Evolutionary conservation across 164 flowering plant genomes (phyloP).

Genomic region (Cinnamomum micranthum): DNA sequence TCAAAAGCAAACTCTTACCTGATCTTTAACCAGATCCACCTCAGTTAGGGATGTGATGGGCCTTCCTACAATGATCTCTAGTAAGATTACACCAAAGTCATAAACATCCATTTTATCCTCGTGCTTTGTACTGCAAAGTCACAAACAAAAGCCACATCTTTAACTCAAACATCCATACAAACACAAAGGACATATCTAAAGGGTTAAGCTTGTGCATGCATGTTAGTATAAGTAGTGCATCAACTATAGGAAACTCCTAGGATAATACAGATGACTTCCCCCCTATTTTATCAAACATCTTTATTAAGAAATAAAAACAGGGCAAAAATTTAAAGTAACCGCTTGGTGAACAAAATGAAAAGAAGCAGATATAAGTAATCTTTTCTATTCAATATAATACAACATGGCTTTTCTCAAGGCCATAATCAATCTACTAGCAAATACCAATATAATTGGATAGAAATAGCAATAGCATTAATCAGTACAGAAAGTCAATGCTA

Average conservation of each 20-base stretch:
- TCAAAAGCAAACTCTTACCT: slow-evolving; percentile 32
- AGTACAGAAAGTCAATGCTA: too few species aligned
- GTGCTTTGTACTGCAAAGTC: slow-evolving; percentile 36
- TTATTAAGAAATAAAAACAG: too few species aligned
- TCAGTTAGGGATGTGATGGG: slow-evolving; percentile 45
- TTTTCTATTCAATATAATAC: too few species aligned
- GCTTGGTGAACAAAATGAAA: neutral
- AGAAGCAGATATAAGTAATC: neutral
- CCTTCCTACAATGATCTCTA: slow-evolving; percentile 68
- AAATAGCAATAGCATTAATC: too few species aligned
- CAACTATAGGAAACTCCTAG: neutral
- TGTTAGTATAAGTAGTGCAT: slow-evolving; percentile 6
- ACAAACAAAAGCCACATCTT: neutral
- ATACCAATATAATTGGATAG: too few species aligned
- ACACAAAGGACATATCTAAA: neutral
- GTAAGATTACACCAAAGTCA: slow-evolving; percentile 78
- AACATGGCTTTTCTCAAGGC: too few species aligned
- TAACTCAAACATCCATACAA: neutral
- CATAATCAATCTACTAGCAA: too few species aligned
- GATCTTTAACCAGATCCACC: slow-evolving; percentile 39
- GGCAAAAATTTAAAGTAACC: neutral
- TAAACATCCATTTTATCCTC: slow-evolving; percentile 61
- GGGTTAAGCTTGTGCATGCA: neutral
- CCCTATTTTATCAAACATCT: too few species aligned
- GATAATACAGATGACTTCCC: neutral